Evolutionary conservation across 2,329 filamentous ascomycete species (phyloP), one percentile per base, ranked within the genome.

Genomic region (Dothistroma septosporum): DNA sequence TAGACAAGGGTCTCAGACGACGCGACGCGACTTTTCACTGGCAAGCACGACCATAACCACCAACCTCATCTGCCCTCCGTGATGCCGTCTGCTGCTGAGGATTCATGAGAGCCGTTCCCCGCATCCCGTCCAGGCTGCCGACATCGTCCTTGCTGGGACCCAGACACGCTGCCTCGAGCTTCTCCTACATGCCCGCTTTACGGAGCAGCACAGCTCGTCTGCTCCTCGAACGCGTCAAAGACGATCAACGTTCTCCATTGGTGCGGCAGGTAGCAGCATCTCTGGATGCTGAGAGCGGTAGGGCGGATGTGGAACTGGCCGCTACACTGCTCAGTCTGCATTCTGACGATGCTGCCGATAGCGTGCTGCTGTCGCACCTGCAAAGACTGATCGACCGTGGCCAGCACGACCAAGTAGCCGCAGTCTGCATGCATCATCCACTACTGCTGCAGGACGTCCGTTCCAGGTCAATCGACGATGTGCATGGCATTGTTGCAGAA

Each of bases 141-240:
- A 41, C 1, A n/a, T 16, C 10, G 5, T 11, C 14, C 12, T n/a
- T 37, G 9, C 37, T 10, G 14, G 32, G 37, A 11, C 2, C 22
- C 11, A 16, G 12, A 14, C 0, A 10, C 24, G 6, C 22, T 44
- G 22, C 21, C 7, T 12, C 22, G 5, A 48, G 58, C 41, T 55
- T 32, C 14, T 62, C 64, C 53, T 58, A 58, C 4, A 67, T 66
- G 64, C 58, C 58, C 14, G 52, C 61, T 37, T 55, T 67, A 14
- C 61, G 57, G 24, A 58, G 55, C 35, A 55, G 59, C 22, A 66
- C 64, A n/a, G 64, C 66, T 14, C 56, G 61, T 53, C 60, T 67
- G 24, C 58, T 70, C 12, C 66, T 70, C 12, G 56, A 62, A 31
- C 65, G 65, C 48, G 53, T 70, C 9, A 58, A 62, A 16, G 53